Percentiles rank a stretch among this genome's conserved stretches.
Evolutionary conservation across 495 filamentous ascomycete species (phyloP).

Genomic region (Xylaria nigripes): DNA sequence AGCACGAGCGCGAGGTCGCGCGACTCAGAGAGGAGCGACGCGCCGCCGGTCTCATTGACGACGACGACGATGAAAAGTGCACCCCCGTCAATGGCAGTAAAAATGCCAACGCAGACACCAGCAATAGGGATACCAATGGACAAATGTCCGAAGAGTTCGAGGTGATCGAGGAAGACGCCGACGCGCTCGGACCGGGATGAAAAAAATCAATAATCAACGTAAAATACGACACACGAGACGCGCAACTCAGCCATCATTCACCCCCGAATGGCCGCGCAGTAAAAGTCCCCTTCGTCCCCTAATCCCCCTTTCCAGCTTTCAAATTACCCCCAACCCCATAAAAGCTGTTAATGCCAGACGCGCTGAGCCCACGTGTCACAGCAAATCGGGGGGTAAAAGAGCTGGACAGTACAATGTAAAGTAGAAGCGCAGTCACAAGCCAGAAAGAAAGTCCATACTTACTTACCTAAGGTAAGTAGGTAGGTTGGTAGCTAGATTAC

Average conservation of each 20-base stretch:
- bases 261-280: neutral
- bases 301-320: neutral
- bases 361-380: too few species aligned
- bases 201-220: neutral
- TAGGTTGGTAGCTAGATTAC: too few species aligned
- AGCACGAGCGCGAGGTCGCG: constrained; percentile 52
- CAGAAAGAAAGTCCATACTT: too few species aligned
- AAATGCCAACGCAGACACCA: constrained; percentile 20
- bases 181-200: neutral
- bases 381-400: too few species aligned
- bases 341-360: too few species aligned
- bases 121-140: constrained; percentile 28
- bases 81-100: constrained; percentile 26
- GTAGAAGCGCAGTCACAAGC: too few species aligned
- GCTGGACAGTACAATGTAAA: too few species aligned
- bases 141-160: constrained; percentile 16
- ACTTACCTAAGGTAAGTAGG: too few species aligned
- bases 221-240: neutral
- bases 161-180: constrained; percentile 17
- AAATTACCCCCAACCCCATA: neutral
- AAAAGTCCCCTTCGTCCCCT: neutral
- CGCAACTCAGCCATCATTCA: neutral
- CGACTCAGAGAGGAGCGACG: constrained; percentile 34
- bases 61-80: too few species aligned
- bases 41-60: constrained; percentile 24